phyloP scores from a whole-genome alignment of 148 eudicot genomes.

The Rhododendron molle region DNA sequence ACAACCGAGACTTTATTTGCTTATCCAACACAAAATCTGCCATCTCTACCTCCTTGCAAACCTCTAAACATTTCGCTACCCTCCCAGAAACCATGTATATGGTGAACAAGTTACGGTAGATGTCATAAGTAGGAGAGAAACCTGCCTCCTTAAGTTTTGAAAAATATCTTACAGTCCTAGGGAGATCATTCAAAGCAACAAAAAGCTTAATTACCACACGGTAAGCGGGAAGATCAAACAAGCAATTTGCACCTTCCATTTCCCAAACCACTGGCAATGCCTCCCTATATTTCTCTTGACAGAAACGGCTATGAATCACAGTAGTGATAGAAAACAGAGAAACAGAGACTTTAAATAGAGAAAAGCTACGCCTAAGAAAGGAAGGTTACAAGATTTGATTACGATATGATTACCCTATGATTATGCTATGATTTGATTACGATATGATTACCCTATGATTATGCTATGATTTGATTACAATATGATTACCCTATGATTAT shows the following conservation, averaged over 20 bases:
- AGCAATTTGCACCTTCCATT: slow-evolving; percentile 66
- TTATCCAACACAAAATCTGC: slow-evolving; percentile 67
- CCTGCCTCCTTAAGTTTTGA: slow-evolving; percentile 82
- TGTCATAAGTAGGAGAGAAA: slow-evolving; percentile 68
- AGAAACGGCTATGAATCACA: slow-evolving; percentile 59
- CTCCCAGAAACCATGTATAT: slow-evolving; percentile 62
- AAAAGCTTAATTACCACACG: slow-evolving; percentile 73
- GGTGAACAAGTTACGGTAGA: slow-evolving; percentile 54
- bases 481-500: no score
- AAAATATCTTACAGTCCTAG: slow-evolving; percentile 69
- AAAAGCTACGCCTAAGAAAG: no score
- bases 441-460: no score
- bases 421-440: no score
- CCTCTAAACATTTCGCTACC: slow-evolving; percentile 72
- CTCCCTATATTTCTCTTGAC: slow-evolving; percentile 52
- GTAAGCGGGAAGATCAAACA: slow-evolving; percentile 77
- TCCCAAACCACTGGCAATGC: slow-evolving; percentile 86
- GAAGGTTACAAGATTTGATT: no score
- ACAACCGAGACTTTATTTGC: slow-evolving; percentile 36
- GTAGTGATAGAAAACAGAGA: no score
- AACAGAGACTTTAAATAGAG: no score
- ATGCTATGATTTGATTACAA: no score
- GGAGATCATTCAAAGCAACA: slow-evolving; percentile 72
- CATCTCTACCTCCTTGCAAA: slow-evolving; percentile 69
- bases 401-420: no score